Evolutionary conservation across 352 stramenopile genomes (phyloP), one percentile per base, ranked within the genome.

Genomic region (Phytopythium cucurbitacearum): DNA sequence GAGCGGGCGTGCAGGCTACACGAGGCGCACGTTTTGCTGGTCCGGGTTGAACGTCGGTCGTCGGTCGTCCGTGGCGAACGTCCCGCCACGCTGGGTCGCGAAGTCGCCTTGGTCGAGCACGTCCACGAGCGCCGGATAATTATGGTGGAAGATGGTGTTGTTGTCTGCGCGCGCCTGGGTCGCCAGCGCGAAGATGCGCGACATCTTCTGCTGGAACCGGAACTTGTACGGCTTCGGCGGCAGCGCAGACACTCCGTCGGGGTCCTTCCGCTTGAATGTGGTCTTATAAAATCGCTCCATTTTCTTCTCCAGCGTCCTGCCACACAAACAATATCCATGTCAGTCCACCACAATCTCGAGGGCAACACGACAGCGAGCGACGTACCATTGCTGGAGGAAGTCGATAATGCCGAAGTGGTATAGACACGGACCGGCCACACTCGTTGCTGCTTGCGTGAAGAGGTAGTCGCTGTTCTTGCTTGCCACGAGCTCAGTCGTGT

Each of bases 341-440:
- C 47, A 42, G 9, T 16, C 21, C 56, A 48, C 0, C 6, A 40
- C 40, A 53, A 51, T 13, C 36, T 40, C 32, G 35, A 10, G 46
- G 3, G 3, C 41, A 15, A 46, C 8, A 50, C 37, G 21, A 32
- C 15, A 45, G 12, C 7, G 34, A n/a, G 16, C 13, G 5, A 79
- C 81, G 56, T 57, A 90, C 85, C 85, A 97, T 56, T 95, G 82
- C 69, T 97, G 88, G 43, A 97, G 60, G 42, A 97, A 93, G 56
- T 97, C 88, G 58, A 97, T 97, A 60, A 97, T 95, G 51, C 88
- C 88, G 47, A 97, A 93, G 57, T 96, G 88, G 69, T 96, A 97
- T 37, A 95, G 64, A 34, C 81, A 91, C 43, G 87, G 87, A 37
- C 85, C 86, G 16, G 86, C 87, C 21, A 96, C 85, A 57, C 85